These are phyloP conservation scores for Karstenula rhodostoma DNA, from an alignment of 2,329 filamentous ascomycete species.

Conservation along the genomic window DNA sequence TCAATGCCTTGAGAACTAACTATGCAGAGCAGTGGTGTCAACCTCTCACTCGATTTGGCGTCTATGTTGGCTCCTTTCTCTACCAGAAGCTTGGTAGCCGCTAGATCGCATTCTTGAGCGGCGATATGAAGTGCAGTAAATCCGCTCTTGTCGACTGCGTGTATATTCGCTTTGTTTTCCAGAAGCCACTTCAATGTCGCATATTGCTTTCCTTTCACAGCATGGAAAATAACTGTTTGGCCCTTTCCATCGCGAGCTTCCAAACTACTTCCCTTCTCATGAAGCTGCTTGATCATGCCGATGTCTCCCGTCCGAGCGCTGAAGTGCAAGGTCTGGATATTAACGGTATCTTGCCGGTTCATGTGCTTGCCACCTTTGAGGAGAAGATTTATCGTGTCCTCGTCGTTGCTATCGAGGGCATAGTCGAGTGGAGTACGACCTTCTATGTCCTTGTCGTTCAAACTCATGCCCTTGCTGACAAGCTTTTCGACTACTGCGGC, in stretches of 20 bases:
- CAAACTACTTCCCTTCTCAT: slow-evolving; percentile 4
- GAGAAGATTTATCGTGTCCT: slow-evolving; percentile 7
- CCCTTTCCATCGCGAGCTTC: slow-evolving; percentile 6
- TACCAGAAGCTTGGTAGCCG: background rate
- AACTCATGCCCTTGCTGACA: background rate
- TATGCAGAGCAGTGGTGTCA: background rate
- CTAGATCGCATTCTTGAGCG: background rate
- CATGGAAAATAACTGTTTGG: background rate
- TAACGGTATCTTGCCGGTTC: slow-evolving; percentile 1
- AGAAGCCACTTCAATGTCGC: slow-evolving; percentile 4
- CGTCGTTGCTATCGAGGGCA: slow-evolving; percentile 7
- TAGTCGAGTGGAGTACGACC: slow-evolving; percentile 2
- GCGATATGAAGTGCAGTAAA: slow-evolving; percentile 11
- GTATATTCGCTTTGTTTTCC: background rate
- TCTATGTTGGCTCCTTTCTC: slow-evolving; percentile 9
- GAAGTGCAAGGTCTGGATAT: slow-evolving; percentile 10
- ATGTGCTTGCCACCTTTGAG: slow-evolving; percentile 4
- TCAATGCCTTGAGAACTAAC: background rate
- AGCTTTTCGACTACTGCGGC: background rate
- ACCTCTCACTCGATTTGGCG: background rate
- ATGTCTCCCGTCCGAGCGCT: slow-evolving; percentile 8
- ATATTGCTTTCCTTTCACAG: slow-evolving; percentile 2
- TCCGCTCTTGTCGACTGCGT: slow-evolving; percentile 10
- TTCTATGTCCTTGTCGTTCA: background rate
- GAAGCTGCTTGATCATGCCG: slow-evolving; percentile 9